Percentiles rank a stretch among this genome's conserved stretches.
phyloP scores from a whole-genome alignment of 2,329 filamentous ascomycete genomes.

The Rutstroemia sp. region DNA sequence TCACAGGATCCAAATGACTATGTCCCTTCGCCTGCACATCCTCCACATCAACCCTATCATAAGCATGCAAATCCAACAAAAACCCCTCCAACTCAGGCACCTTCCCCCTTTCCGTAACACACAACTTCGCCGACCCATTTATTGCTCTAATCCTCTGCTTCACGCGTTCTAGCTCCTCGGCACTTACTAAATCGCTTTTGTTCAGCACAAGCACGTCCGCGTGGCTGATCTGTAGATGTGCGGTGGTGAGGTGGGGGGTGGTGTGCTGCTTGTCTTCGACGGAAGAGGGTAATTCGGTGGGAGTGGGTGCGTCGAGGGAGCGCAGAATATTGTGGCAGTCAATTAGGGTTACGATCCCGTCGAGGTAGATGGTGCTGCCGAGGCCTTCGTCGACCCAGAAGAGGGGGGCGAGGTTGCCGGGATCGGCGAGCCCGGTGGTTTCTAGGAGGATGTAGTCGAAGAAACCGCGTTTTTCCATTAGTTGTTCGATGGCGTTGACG shows the following conservation, averaged over 20 bases:
- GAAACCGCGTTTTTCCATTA: slow-evolving; percentile 88
- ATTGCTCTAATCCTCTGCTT: slow-evolving; percentile 70
- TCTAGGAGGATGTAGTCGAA: slow-evolving; percentile 98
- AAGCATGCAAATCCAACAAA: slow-evolving; percentile 84
- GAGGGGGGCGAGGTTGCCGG: slow-evolving; percentile 87
- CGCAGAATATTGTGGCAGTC: slow-evolving; percentile 88
- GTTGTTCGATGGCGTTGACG: slow-evolving; percentile 86
- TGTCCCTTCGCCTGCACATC: slow-evolving; percentile 72
- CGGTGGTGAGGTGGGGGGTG: slow-evolving; percentile 75
- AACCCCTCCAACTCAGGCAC: slow-evolving; percentile 80
- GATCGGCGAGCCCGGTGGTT: slow-evolving; percentile 91
- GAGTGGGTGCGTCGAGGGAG: slow-evolving; percentile 65
- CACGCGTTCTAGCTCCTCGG: slow-evolving; percentile 61
- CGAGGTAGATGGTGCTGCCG: slow-evolving; percentile 90
- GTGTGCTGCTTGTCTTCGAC: slow-evolving; percentile 30
- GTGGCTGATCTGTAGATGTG: slow-evolving; percentile 93
- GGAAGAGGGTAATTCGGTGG: slow-evolving; percentile 37
- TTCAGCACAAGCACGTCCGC: slow-evolving; percentile 94
- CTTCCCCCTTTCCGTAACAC: slow-evolving; percentile 71
- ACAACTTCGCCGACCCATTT: slow-evolving; percentile 80
- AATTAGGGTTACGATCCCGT: slow-evolving; percentile 92
- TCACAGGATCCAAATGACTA: slow-evolving; percentile 81
- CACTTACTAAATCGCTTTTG: slow-evolving; percentile 77
- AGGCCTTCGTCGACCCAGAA: slow-evolving; percentile 98
- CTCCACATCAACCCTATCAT: slow-evolving; percentile 70